A percentile compares a stretch with the other conserved stretches of the same genome.
Conservation (phyloP, 2,329 filamentous ascomycete species). For the Penicillium hordei region DNA sequence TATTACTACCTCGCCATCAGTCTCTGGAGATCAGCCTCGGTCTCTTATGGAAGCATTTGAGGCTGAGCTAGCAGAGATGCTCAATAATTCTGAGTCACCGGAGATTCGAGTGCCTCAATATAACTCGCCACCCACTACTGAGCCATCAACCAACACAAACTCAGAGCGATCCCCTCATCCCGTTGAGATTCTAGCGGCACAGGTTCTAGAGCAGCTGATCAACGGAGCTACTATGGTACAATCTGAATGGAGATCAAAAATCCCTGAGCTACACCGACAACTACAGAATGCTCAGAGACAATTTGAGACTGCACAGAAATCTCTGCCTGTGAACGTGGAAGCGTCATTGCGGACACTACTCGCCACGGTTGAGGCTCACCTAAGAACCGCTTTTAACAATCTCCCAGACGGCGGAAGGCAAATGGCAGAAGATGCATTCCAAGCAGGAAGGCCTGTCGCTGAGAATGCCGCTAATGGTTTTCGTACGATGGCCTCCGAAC, state of each 20-base stretch:
- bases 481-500: conserved; percentile 42
- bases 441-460: conserved; percentile 38
- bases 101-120: conserved; percentile 12
- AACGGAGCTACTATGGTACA: conserved; percentile 37
- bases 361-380: conserved; percentile 36
- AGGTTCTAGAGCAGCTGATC: conserved; percentile 36
- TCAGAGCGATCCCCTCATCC: conserved; percentile 25
- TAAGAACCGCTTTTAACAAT: conserved; percentile 41
- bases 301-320: conserved; percentile 34
- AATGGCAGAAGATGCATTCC: conserved; percentile 37
- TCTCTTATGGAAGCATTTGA: conserved; percentile 44
- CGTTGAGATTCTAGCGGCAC: conserved; percentile 32
- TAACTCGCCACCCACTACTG: conserved; percentile 12
- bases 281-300: conserved; percentile 37
- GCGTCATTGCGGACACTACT: conserved; percentile 39
- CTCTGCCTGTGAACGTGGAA: conserved; percentile 39
- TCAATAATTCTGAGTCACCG: conserved; percentile 23
- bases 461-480: conserved; percentile 41
- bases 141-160: conserved; percentile 10
- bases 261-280: conserved; percentile 42
- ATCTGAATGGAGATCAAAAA: conserved; percentile 36
- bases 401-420: conserved; percentile 38
- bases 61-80: conserved; percentile 39
- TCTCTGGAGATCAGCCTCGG: conserved; percentile 24
- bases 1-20: conserved; percentile 1